A percentile compares a stretch with the other conserved stretches of the same genome.
Evolutionary conservation across 768 basidiomycete genomes (phyloP).

Genomic region (Gyrodon lividus): DNA sequence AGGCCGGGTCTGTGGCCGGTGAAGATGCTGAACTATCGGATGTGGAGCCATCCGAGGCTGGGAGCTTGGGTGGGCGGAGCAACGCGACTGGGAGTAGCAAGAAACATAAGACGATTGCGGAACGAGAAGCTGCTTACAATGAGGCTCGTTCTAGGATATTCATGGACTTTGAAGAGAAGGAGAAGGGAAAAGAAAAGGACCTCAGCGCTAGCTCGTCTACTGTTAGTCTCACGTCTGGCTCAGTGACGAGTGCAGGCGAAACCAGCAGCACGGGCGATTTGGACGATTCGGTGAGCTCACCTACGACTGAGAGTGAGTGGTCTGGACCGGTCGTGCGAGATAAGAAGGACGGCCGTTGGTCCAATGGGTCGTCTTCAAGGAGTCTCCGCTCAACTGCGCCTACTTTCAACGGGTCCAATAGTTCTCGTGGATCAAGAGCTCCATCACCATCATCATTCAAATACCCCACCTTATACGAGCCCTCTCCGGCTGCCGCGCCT

Average conservation of each 20-base stretch:
- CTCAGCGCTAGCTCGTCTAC: conserved; percentile 77
- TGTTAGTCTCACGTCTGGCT: conserved; percentile 67
- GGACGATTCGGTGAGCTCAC: conserved; percentile 69
- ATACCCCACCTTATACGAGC: conserved; percentile 74
- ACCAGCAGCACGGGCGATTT: conserved; percentile 62
- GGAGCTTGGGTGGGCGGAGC: conserved; percentile 72
- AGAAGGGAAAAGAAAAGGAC: conserved; percentile 67
- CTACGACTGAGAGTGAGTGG: conserved; percentile 82
- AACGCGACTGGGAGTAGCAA: conserved; percentile 61
- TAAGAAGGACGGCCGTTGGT: conserved; percentile 52
- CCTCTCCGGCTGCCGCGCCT: conserved; percentile 32
- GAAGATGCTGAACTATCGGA: conserved; percentile 80
- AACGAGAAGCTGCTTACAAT: conserved; percentile 88
- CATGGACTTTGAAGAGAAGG: conserved; percentile 74
- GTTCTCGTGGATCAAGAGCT: conserved; percentile 71
- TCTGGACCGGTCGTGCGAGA: conserved; percentile 59
- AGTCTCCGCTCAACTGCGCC: conserved; percentile 55
- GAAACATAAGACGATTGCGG: conserved; percentile 76
- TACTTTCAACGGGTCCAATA: conserved; percentile 52
- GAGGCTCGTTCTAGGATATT: conserved; percentile 85
- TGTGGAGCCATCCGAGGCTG: conserved; percentile 75
- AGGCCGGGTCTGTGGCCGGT: conserved; percentile 67
- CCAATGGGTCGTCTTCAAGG: conserved; percentile 58
- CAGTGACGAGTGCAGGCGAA: conserved; percentile 54
- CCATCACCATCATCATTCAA: conserved; percentile 71